Base-by-base conservation (phyloP, 179 eudicot species). In the Pouteria campechiana region DNA sequence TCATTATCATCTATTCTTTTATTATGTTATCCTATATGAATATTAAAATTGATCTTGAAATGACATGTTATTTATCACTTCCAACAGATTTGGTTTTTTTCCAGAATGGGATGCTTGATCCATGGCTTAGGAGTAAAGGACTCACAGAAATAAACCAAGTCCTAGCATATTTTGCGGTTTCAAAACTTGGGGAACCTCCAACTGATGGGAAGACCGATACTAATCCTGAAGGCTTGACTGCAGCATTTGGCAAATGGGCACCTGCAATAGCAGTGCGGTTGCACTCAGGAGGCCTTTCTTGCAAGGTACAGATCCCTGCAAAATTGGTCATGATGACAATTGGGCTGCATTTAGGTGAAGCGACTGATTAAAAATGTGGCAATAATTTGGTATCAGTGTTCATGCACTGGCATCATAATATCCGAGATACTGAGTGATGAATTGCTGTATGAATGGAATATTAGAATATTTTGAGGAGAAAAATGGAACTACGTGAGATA, bases 41-140 rank as follows among this genome's bases (percentile, higher is more conserved):
- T n/a, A n/a, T n/a, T n/a, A n/a, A n/a, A n/a, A n/a, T n/a, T n/a
- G n/a, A n/a, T n/a, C n/a, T n/a, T n/a, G n/a, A n/a, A n/a, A n/a
- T n/a, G n/a, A n/a, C n/a, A n/a, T n/a, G n/a, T n/a, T n/a, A n/a
- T n/a, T n/a, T n/a, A n/a, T n/a, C n/a, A n/a, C n/a, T n/a, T 79
- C 76, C 63, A 78, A 86, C 95, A 90, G 98, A 90, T 70, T 82
- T 90, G 90, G 96, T 90, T 6, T 90, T 90, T 76, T 90, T 90
- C 98, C 98, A 90, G 98, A 90, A 90, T 58, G 98, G 98, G 41
- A 90, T 90, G 96, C 72, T 90, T 71, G 98, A 90, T 58, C 95
- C 94, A 1, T 90, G 96, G 98, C 75, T 90, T 48, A 54, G 82
- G 20, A 76, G 71, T 65, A 90, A 86, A 72, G 95, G 84, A 17